Evolutionary conservation across 2,329 filamentous ascomycete genomes (phyloP).

Genomic region (Penicillium sp.): DNA sequence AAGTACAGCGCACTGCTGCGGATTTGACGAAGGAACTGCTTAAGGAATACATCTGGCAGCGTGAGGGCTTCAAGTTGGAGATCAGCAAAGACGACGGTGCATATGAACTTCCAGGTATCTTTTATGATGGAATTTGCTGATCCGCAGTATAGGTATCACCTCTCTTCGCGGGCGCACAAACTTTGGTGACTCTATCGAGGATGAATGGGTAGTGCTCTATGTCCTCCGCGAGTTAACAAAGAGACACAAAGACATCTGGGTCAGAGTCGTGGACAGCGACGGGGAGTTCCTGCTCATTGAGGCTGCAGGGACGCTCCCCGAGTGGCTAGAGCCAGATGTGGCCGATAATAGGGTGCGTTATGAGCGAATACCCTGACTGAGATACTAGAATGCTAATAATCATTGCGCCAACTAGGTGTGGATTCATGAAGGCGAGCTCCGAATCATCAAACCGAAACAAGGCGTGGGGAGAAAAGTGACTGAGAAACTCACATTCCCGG

Average conservation of each 20-base stretch:
- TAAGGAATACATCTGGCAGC: slow-evolving; percentile 93
- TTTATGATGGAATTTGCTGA: slow-evolving; percentile 4
- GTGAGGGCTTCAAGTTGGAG: slow-evolving; percentile 70
- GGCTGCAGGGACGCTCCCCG: slow-evolving; percentile 78
- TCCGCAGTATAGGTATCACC: slow-evolving; percentile 37
- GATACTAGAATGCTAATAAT: not conserved
- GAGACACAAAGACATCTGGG: slow-evolving; percentile 68
- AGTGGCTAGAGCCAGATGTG: slow-evolving; percentile 87
- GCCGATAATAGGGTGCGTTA: slow-evolving; percentile 64
- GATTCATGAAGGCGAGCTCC: slow-evolving; percentile 71
- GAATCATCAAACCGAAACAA: slow-evolving; percentile 59
- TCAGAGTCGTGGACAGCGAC: slow-evolving; percentile 76
- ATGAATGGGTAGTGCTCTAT: slow-evolving; percentile 96
- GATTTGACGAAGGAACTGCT: slow-evolving; percentile 60
- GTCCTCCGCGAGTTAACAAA: slow-evolving; percentile 74
- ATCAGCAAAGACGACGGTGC: slow-evolving; percentile 55
- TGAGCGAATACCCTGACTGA: not conserved
- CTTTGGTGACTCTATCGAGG: slow-evolving; percentile 90
- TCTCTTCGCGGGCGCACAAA: slow-evolving; percentile 72
- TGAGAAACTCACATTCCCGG: slow-evolving; percentile 53
- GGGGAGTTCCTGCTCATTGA: slow-evolving; percentile 95
- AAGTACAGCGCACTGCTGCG: slow-evolving; percentile 62
- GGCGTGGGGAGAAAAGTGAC: slow-evolving; percentile 38
- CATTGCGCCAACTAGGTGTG: slow-evolving; percentile 55
- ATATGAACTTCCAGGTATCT: not conserved